These are phyloP conservation scores for Panicum hallii DNA, from an alignment of 202 grass and related monocot species.

Conservation along the genomic window DNA sequence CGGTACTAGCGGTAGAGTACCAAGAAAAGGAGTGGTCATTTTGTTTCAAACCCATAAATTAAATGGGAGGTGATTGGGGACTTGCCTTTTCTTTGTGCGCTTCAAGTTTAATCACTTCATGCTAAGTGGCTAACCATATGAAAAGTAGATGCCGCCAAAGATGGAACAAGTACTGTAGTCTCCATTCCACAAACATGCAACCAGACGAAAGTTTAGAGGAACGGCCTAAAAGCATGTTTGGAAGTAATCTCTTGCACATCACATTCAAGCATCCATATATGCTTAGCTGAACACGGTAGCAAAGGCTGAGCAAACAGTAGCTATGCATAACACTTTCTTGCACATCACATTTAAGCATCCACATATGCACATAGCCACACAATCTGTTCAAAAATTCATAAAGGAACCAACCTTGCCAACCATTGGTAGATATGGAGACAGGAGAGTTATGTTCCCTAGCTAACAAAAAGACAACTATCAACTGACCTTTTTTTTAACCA, in stretches of 20 bases:
- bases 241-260: neutral
- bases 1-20: neutral
- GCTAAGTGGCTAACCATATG: neutral
- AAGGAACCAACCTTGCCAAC: too few relatives aligned
- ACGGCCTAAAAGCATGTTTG: conserved; percentile 49
- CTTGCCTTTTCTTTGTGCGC: neutral
- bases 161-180: conserved; percentile 2
- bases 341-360: conserved; percentile 7
- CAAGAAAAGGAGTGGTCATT: neutral
- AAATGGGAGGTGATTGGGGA: neutral
- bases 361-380: neutral
- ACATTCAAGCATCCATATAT: too few relatives aligned
- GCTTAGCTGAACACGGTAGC: neutral
- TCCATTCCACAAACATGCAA: conserved; percentile 41
- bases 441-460: neutral
- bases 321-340: neutral
- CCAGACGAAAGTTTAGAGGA: neutral
- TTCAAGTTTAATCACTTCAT: neutral
- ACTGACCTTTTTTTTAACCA: conserved; percentile 9
- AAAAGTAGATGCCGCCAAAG: neutral
- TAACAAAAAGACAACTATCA: conserved; percentile 29
- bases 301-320: conserved; percentile 45
- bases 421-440: neutral
- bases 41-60: neutral
- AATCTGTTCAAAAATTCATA: neutral